Evolutionary conservation across 192 early-diverging fungal species (phyloP), one percentile per base, ranked within the genome.

Genomic region (Backusella circina): DNA sequence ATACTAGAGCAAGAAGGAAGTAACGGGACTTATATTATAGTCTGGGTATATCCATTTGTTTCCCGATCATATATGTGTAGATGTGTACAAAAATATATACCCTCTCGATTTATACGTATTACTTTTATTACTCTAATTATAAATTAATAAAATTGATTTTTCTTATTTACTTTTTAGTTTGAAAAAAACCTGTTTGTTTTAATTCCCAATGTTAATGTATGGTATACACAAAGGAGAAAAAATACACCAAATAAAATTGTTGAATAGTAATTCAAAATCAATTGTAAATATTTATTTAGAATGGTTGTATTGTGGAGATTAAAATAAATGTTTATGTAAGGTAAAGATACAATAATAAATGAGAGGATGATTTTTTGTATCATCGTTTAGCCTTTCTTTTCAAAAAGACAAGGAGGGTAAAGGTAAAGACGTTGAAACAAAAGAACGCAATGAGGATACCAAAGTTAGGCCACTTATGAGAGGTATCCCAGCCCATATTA

Each of bases 401-500:
- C 85, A 77, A 84, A 54, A 77, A 83, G 31, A 86, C 70, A 51
- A 80, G 79, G 16, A 65, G 70, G 32, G 83, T 50, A 65, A 78
- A 84, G 0, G 90, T 79, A 12, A 85, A 8, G 9, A 88, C 65
- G 70, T 95, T 93, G 76, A 93, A 91, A 0, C 66, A 75, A 21
- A 82, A 82, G 73, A 89, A 93, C 4, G 83, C 85, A 28, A 86
- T 80, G 70, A 95, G 67, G 50, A 93, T 90, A 36, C 89, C 88
- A 75, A 91, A 78, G 75, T 93, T 92, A 67, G 89, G 86, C 91
- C 91, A 95, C 23, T 86, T 84, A 76, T 93, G 65, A 26, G 31
- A 78, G 66, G 85, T 87, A 70, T 61, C 68, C 90, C 91, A 89
- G 36, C 80, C 82, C 41, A 91, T 79, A 9, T 21, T 26, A 2